phyloP scores from a whole-genome alignment of 176 grass and related monocot genomes.

The Urochloa ruziziensis region DNA sequence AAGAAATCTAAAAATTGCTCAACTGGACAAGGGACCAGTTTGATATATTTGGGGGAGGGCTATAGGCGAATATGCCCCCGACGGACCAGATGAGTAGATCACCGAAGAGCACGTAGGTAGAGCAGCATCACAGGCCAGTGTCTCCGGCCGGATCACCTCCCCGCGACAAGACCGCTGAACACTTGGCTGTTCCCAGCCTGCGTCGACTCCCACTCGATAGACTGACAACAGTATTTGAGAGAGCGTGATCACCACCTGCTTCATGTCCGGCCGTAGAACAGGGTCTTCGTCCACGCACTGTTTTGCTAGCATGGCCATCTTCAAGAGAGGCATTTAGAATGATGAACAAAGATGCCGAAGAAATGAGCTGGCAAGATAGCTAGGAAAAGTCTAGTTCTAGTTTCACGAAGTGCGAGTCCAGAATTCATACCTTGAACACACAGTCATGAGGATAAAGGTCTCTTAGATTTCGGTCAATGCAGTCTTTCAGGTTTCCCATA shows the following conservation, averaged over 20 bases:
- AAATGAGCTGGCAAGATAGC: constrained; percentile 21
- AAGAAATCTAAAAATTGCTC: constrained; percentile 23
- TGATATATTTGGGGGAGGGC: background rate
- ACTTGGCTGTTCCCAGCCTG: constrained; percentile 91
- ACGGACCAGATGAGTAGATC: background rate
- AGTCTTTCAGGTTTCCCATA: constrained; percentile 66
- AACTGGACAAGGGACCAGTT: constrained; percentile 34
- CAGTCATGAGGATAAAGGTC: constrained; percentile 91
- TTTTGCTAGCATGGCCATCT: constrained; percentile 88
- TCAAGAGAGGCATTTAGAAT: constrained; percentile 19
- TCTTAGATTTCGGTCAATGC: constrained; percentile 74
- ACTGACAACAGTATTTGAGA: constrained; percentile 95
- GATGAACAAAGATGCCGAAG: background rate
- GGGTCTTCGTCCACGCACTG: constrained; percentile 96
- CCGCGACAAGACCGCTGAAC: constrained; percentile 94
- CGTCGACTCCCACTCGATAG: constrained; percentile 89
- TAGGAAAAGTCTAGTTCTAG: no score
- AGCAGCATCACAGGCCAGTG: constrained; percentile 9
- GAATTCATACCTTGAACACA: constrained; percentile 65
- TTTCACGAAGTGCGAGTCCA: background rate
- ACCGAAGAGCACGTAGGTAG: background rate
- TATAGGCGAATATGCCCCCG: background rate
- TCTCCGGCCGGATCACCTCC: constrained; percentile 55
- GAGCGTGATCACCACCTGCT: constrained; percentile 92
- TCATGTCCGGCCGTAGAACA: constrained; percentile 90